Base-by-base conservation (phyloP, 2,329 filamentous ascomycete genomes). In the Tothia fuscella region DNA sequence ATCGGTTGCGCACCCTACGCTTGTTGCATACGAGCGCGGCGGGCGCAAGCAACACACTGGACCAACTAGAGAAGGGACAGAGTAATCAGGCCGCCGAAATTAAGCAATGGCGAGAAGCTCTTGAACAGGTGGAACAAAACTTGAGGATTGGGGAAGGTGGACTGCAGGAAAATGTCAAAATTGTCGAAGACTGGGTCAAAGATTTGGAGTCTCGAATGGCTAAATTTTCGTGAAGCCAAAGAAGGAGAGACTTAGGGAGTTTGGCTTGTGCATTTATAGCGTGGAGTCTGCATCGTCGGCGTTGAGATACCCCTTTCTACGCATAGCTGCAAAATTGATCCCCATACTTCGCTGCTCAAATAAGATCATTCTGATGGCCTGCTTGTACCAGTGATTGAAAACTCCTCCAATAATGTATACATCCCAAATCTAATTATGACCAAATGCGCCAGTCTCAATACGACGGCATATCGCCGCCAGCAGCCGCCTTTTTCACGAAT, bases 121-220 rank as follows among this genome's bases (percentile, higher is more conserved):
- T 96, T 13, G 76, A 78, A 47, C 83, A 80, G 55, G 75, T 95
- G 16, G 88, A 95, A 60, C 66, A 67, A 42, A 78, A 81, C 20
- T 77, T 96, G 53, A 69, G 69, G 47, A 73, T 81, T 46, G 78
- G 81, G 3, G 80, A 83, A 55, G 66, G 67, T 21, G 72, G 77
- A 3, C 81, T 93, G 66, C 75, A 75, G 49, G 74, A 71, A 38
- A 98, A 98, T 60, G 78, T 88, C 60, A 78, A 81, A 52, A 72
- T 82, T n/a, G 80, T 96, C 47, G 82, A 89, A 50, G 77, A 76
- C 30, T 95, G 88, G 86, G 84, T 96, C 4, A 84, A 82, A 59
- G 84, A 82, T 43, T 63, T 98, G 42, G 89, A 96, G 64, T 74
- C 69, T 53, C 81, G 83, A 60, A 71, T 95, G 58, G 71, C 71